phyloP scores from a whole-genome alignment of 108 stramenopile genomes.

The Fragilariopsis cylindrus region DNA sequence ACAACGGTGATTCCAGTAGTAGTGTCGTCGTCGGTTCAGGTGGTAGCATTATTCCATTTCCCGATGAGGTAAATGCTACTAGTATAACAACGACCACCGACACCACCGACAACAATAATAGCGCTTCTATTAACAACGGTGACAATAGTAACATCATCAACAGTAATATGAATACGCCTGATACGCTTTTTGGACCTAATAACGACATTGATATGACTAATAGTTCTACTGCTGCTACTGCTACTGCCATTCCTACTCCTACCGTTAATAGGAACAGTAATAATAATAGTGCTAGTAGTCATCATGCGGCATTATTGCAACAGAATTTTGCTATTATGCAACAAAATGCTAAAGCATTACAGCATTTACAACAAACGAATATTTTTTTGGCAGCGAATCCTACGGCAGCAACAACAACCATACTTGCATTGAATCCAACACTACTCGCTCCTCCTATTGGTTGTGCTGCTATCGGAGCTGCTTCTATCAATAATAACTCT shows the following conservation, averaged over 20 bases:
- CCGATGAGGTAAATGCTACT: too few relatives aligned
- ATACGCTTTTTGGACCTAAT: not conserved
- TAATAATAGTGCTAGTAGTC: not conserved
- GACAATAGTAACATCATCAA: too few relatives aligned
- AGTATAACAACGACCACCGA: not conserved
- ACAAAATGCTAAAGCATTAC: not conserved
- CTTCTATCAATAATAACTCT: too few relatives aligned
- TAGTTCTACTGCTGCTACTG: not conserved
- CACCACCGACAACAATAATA: not conserved
- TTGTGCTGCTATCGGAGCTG: too few relatives aligned
- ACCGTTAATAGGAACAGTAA: not conserved
- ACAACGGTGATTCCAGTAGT: too few relatives aligned
- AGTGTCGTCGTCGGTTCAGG: too few relatives aligned
- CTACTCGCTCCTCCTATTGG: too few relatives aligned
- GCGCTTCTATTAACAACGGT: not conserved
- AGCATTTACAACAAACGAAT: slow-evolving; percentile 14
- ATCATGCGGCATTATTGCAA: slow-evolving; percentile 3
- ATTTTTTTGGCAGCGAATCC: slow-evolving; percentile 7
- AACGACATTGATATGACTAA: not conserved
- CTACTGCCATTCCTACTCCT: not conserved
- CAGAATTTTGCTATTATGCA: slow-evolving; percentile 9
- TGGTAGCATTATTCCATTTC: too few relatives aligned
- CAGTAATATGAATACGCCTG: too few relatives aligned
- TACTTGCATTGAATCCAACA: not conserved
- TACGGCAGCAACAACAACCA: not conserved